Conservation (phyloP, 495 filamentous ascomycete genomes). For the Penicillium ucsense region DNA sequence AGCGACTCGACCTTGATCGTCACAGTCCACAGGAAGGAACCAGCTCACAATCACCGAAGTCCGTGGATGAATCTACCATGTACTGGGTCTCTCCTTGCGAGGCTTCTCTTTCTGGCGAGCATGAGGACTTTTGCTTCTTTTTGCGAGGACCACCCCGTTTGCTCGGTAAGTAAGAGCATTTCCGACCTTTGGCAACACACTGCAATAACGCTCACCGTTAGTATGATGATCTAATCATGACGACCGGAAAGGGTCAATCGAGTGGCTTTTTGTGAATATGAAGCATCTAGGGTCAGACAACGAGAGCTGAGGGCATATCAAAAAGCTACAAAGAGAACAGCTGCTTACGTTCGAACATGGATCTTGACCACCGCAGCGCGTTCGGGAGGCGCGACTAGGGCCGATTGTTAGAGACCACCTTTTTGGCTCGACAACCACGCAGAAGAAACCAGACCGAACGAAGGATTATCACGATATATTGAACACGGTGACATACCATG, state of each 20-base stretch:
- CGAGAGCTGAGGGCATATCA: background rate
- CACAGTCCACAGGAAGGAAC: background rate
- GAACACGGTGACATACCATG: slow-evolving; percentile 39
- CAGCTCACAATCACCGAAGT: slow-evolving; percentile 28
- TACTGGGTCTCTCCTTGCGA: slow-evolving; percentile 16
- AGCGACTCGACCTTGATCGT: background rate
- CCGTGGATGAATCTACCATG: slow-evolving; percentile 11
- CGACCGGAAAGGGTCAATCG: background rate
- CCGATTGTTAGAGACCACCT: slow-evolving; percentile 1
- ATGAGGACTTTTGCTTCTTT: slow-evolving; percentile 27
- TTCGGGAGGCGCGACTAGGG: slow-evolving; percentile 45
- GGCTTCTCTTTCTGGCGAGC: slow-evolving; percentile 13
- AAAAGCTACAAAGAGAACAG: background rate
- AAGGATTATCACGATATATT: background rate
- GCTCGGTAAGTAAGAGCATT: slow-evolving; percentile 48
- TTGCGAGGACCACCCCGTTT: slow-evolving; percentile 47
- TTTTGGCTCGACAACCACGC: background rate
- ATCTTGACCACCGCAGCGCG: slow-evolving; percentile 48
- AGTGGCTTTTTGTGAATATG: too few relatives aligned
- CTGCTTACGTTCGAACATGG: slow-evolving; percentile 43
- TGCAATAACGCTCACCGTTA: slow-evolving; percentile 10
- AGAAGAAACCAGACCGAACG: background rate
- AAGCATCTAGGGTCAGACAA: too few relatives aligned
- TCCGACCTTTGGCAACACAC: slow-evolving; percentile 43
- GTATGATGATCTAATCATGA: background rate